A percentile compares a stretch with the other conserved stretches of the same genome.
Evolutionary conservation across 2,329 filamentous ascomycete genomes (phyloP).

Genomic region (Xylariaceae sp.): DNA sequence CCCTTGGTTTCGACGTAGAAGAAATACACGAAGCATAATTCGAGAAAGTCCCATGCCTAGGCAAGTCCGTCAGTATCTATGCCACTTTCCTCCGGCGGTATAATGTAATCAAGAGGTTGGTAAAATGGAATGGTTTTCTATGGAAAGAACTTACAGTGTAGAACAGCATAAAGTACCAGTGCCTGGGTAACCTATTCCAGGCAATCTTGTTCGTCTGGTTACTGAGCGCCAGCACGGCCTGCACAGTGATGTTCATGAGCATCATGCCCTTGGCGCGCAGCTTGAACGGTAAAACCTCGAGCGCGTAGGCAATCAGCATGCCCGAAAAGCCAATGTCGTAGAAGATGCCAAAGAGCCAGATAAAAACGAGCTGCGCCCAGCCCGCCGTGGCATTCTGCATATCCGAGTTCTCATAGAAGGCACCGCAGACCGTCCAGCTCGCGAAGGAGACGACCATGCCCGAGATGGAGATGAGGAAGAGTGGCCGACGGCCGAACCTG

Average conservation of each 20-base stretch:
- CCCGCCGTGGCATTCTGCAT: conserved; percentile 54
- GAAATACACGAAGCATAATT: conserved; percentile 69
- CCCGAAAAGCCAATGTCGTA: conserved; percentile 68
- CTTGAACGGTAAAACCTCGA: conserved; percentile 65
- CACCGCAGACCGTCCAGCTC: conserved; percentile 60
- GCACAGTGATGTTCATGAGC: conserved; percentile 70
- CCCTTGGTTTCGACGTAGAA: conserved; percentile 75
- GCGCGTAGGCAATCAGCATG: conserved; percentile 62
- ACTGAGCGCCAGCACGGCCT: conserved; percentile 66
- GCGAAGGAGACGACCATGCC: conserved; percentile 57
- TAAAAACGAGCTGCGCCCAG: conserved; percentile 62
- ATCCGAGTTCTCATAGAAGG: conserved; percentile 56
- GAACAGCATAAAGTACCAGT: conserved; percentile 72
- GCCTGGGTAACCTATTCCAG: conserved; percentile 63
- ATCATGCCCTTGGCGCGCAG: conserved; percentile 66
- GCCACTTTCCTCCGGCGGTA: neutral
- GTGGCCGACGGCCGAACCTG: conserved; percentile 57
- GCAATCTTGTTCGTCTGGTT: conserved; percentile 70
- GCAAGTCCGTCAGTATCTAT: conserved; percentile 16
- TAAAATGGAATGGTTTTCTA: neutral
- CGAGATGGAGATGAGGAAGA: conserved; percentile 58
- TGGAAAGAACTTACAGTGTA: conserved; percentile 58
- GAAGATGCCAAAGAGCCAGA: conserved; percentile 66
- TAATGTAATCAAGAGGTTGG: neutral
- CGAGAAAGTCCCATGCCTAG: conserved; percentile 63